phyloP scores from a whole-genome alignment of 31 red algal species.

The Bonnemaisonia californica region DNA sequence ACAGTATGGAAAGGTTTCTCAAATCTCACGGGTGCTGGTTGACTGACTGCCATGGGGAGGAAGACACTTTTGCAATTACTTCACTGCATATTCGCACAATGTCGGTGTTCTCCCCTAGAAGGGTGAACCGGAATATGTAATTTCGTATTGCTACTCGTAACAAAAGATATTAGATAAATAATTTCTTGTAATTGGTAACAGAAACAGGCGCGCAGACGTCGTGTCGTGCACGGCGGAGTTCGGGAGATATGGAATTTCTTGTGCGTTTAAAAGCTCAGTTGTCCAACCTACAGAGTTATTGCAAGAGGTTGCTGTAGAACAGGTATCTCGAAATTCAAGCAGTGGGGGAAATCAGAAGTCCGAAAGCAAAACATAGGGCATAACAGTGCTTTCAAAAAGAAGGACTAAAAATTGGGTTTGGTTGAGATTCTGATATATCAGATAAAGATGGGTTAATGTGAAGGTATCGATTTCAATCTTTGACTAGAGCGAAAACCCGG shows the following conservation, averaged over 20 bases:
- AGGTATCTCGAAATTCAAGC: conserved; percentile 64
- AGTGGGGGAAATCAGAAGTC: conserved; percentile 63
- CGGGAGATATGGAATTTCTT: conserved; percentile 82
- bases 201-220: too few relatives aligned
- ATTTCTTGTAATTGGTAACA: too few relatives aligned
- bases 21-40: too few relatives aligned
- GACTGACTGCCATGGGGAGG: too few relatives aligned
- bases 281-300: conserved; percentile 91
- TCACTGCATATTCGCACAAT: too few relatives aligned
- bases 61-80: too few relatives aligned
- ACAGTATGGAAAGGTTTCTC: too few relatives aligned
- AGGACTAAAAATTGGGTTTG: background rate
- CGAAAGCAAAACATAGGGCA: conserved; percentile 2
- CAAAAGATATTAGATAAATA: too few relatives aligned
- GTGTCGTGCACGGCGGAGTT: conserved; percentile 73
- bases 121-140: too few relatives aligned
- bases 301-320: conserved; percentile 80
- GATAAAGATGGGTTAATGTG: conserved; percentile 4
- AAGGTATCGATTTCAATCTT: background rate
- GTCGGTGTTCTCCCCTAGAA: too few relatives aligned
- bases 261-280: conserved; percentile 77
- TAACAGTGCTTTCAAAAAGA: conserved; percentile 10
- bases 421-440: conserved; percentile 21
- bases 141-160: too few relatives aligned
- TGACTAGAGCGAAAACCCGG: background rate